Conservation (phyloP, 176 grass and related monocot genomes). For the bread wheat (Triticum aestivum) region DNA sequence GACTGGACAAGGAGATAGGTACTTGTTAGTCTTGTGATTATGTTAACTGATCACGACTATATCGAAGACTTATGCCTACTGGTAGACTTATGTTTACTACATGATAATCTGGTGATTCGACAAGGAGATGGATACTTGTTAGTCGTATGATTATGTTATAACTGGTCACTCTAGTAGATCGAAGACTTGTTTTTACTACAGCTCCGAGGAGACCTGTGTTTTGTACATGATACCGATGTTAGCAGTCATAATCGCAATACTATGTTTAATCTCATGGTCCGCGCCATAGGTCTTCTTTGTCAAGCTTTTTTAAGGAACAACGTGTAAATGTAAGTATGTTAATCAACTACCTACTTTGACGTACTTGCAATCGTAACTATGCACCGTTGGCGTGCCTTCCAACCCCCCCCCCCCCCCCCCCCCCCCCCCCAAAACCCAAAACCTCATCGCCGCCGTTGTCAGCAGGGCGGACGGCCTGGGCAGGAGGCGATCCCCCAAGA, state of each 20-base stretch:
- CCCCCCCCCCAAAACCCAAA: too few relatives aligned
- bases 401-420: too few relatives aligned
- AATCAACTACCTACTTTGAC: neutral
- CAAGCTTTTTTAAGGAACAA: neutral
- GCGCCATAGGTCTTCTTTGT: neutral
- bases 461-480: too few relatives aligned
- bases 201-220: neutral
- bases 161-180: too few relatives aligned
- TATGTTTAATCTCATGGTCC: neutral
- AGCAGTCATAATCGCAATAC: neutral
- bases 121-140: neutral
- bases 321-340: neutral
- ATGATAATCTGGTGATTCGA: too few relatives aligned
- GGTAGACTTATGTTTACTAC: neutral
- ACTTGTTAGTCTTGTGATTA: neutral
- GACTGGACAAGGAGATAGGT: too few relatives aligned
- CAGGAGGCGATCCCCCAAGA: too few relatives aligned
- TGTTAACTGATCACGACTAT: neutral
- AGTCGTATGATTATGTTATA: neutral
- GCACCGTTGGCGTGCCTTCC: too few relatives aligned
- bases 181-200: neutral
- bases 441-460: too few relatives aligned
- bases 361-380: too few relatives aligned
- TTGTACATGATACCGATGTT: neutral
- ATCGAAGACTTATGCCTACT: neutral